phyloP scores from a whole-genome alignment of 176 grass and related monocot genomes.

The Eleusine coracana region DNA sequence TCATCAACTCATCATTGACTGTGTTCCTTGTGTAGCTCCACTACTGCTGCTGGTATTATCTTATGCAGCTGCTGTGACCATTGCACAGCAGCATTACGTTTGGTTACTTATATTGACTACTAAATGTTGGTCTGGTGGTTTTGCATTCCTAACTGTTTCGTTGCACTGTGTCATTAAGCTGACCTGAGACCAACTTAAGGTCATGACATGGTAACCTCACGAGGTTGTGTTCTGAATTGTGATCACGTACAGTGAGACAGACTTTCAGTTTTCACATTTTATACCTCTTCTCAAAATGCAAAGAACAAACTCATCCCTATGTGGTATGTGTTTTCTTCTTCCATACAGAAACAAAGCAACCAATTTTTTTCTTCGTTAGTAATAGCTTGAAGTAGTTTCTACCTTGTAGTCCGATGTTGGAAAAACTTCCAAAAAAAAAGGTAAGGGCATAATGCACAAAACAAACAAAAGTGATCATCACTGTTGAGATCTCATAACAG shows the following conservation, averaged over 20 bases:
- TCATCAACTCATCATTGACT: too few species aligned
- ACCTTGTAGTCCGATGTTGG: background rate
- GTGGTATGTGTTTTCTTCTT: background rate
- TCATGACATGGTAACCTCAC: background rate
- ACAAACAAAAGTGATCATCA: background rate
- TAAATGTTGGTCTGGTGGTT: too few species aligned
- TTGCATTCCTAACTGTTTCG: background rate
- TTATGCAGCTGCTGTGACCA: too few species aligned
- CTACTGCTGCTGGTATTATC: too few species aligned
- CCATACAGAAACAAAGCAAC: background rate
- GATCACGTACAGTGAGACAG: background rate
- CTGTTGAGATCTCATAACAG: background rate
- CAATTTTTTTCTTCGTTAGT: background rate
- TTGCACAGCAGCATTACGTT: too few species aligned
- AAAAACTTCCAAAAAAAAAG: background rate
- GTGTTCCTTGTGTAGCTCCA: too few species aligned
- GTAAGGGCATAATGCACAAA: background rate
- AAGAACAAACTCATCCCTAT: background rate
- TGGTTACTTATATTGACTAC: too few species aligned
- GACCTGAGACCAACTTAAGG: background rate
- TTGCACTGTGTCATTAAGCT: background rate
- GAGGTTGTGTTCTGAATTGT: background rate
- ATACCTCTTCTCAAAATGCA: background rate
- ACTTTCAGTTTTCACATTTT: background rate
- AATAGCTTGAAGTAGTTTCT: background rate